Percentiles rank a stretch among this genome's conserved stretches.
These are phyloP conservation scores for Benincasa hispida DNA, from an alignment of 306 rosid species.

Conservation along the genomic window DNA sequence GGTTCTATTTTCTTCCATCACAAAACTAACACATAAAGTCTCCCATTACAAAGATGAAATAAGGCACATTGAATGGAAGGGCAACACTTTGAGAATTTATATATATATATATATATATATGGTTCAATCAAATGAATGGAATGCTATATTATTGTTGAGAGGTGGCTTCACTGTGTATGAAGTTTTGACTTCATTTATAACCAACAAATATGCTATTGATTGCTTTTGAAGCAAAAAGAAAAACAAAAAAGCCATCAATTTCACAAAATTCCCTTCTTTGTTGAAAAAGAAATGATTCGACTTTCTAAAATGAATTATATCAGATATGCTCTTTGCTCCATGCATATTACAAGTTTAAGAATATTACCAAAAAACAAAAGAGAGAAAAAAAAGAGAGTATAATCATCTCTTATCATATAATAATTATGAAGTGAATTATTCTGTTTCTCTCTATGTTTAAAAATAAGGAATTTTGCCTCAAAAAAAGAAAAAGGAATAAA, in stretches of 20 bases:
- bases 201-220: constrained; percentile 2
- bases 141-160: background rate
- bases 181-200: constrained; percentile 1
- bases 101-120: background rate
- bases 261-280: background rate
- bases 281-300: background rate
- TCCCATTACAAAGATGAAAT: background rate
- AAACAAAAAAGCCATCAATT: background rate
- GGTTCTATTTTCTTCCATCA: too few relatives aligned
- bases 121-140: background rate
- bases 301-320: background rate
- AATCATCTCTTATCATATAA: background rate
- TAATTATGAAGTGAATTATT: background rate
- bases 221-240: background rate
- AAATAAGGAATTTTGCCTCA: background rate
- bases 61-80: background rate
- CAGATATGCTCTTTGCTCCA: background rate
- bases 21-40: too few relatives aligned
- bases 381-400: background rate
- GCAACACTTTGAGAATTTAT: background rate
- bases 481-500: too few relatives aligned
- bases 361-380: background rate
- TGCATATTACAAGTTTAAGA: background rate
- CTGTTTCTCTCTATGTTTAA: background rate
- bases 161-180: background rate